Evolutionary conservation across 208 protist genomes (phyloP).

Genomic region (Acanthamoeba royreba): DNA sequence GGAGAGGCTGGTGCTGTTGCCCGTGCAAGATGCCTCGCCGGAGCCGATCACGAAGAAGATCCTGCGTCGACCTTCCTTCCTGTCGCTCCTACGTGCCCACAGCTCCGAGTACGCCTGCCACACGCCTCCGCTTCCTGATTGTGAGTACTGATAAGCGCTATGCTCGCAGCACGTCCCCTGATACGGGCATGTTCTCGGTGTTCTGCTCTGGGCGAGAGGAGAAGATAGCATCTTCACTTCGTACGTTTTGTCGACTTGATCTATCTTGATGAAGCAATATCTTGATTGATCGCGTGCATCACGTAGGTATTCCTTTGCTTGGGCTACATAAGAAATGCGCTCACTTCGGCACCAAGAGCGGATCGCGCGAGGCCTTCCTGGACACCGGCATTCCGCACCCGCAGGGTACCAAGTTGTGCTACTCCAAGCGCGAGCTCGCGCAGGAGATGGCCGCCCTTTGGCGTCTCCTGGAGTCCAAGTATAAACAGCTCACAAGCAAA

Average conservation of each 20-base stretch:
- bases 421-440: neutral
- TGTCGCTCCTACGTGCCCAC: neutral
- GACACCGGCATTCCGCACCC: neutral
- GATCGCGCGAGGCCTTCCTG: neutral
- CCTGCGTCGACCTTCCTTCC: neutral
- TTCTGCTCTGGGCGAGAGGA: neutral
- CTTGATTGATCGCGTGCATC: neutral
- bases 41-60: neutral
- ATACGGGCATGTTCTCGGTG: neutral
- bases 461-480: neutral
- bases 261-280: neutral
- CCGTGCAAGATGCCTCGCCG: neutral
- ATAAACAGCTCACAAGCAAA: neutral
- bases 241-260: neutral
- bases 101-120: neutral
- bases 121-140: too few relatives aligned
- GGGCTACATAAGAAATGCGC: neutral
- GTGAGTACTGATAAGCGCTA: neutral
- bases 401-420: neutral
- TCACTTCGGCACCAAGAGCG: neutral
- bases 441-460: neutral
- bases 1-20: neutral
- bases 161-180: neutral
- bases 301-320: neutral
- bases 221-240: neutral